phyloP scores from a whole-genome alignment of 2,329 filamentous ascomycete genomes.

The Dendryphion nanum region DNA sequence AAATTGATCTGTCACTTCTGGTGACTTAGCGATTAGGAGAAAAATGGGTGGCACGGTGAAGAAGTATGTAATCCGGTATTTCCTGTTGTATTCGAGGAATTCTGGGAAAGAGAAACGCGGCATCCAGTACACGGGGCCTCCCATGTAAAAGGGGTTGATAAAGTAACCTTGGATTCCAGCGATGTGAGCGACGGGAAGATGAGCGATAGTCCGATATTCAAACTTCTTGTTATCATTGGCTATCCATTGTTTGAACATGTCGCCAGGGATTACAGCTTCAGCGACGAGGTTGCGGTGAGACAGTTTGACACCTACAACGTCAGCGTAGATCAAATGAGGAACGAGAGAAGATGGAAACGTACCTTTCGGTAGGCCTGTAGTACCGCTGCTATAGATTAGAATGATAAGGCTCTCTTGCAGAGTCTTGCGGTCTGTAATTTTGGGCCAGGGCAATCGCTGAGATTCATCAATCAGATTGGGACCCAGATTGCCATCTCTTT shows the following conservation, averaged over 20 bases:
- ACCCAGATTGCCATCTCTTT: conserved; percentile 21
- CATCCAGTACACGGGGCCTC: conserved; percentile 60
- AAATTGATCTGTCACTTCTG: conserved; percentile 57
- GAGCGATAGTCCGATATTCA: conserved; percentile 44
- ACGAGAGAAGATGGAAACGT: too few relatives aligned
- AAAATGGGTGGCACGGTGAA: conserved; percentile 63
- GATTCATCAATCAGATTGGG: conserved; percentile 27
- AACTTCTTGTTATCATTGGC: conserved; percentile 21
- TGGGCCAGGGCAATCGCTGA: conserved; percentile 53
- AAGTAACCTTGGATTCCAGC: conserved; percentile 50
- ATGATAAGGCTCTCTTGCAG: conserved; percentile 48
- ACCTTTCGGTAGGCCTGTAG: conserved; percentile 49
- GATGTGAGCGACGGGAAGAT: conserved; percentile 49
- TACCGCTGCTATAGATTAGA: conserved; percentile 49
- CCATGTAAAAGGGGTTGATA: conserved; percentile 43
- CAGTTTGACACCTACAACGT: conserved; percentile 42
- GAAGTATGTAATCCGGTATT: conserved; percentile 53
- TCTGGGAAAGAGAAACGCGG: conserved; percentile 55
- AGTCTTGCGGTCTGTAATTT: conserved; percentile 50
- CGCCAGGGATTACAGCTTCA: conserved; percentile 35
- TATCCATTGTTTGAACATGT: conserved; percentile 31
- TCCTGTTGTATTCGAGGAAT: conserved; percentile 54
- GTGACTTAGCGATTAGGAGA: conserved; percentile 58
- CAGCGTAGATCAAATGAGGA: too few relatives aligned
- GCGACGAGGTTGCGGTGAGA: conserved; percentile 47